Base-by-base conservation (phyloP, 495 filamentous ascomycete genomes). In the Xylaria curta region DNA sequence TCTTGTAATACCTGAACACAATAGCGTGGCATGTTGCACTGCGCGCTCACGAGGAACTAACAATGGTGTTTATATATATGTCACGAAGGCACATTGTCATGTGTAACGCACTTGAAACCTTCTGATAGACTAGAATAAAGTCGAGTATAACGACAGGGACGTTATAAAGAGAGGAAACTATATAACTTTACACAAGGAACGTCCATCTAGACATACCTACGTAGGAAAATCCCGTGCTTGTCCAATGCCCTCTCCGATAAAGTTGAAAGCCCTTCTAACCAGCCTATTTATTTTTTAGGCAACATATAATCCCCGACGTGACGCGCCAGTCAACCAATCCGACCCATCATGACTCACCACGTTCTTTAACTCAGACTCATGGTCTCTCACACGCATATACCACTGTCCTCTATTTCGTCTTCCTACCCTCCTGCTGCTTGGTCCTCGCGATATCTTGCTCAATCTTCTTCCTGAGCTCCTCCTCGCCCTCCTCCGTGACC, bases 401-500 rank as follows among this genome's bases (percentile, higher is more conserved):
- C 36, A 19, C 10, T 24, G 44, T 28, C 13, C 6, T 4, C 49
- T 73, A 46, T 7, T 7, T 21, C 1, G 19, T 38, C 44, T 68
- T 72, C 10, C 38, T 42, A 3, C 38, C 38, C 38, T 42, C 38
- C 38, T 1, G 38, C 3, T 42, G 38, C 38, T 8, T 42, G 10
- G 54, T 69, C 38, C 33, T 70, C 68, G 76, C 73, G 54, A 77
- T 10, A 47, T 58, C 69, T 44, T 69, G 13, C 60, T 79, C 75
- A 44, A 77, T 24, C 47, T 46, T 65, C 66, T 67, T 65, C 65
- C 42, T 61, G 26, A 71, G 62, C 62, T 65, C 26, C 62, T 67
- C 72, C 49, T 78, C 68, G 40, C 72, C 68, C 65, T 62, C 72
- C 38, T 82, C 76, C 12, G 86, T 81, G 56, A 85, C 72, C 72